Conservation (phyloP, 108 stramenopile genomes). For the Cyclotella cryptica region DNA sequence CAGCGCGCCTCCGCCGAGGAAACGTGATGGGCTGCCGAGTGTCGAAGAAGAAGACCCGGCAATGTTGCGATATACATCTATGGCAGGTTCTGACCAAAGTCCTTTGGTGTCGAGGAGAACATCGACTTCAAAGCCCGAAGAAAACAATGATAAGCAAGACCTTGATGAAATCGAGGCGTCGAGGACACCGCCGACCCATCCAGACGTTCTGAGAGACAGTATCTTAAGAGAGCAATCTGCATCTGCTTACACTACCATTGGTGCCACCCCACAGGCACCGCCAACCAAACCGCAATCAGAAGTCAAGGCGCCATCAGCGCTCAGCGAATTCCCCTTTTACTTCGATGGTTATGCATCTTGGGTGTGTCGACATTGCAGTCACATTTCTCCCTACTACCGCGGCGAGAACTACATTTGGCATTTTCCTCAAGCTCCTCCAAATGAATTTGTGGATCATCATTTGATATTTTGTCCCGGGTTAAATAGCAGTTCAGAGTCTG, state of each 20-base stretch:
- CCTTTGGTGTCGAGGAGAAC: conserved; percentile 15
- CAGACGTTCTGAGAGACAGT: background rate
- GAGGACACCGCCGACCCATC: background rate
- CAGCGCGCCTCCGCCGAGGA: conserved; percentile 10
- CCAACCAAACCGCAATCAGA: background rate
- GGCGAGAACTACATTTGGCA: conserved; percentile 56
- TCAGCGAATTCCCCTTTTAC: conserved; percentile 52
- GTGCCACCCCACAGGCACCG: background rate
- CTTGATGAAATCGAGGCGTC: conserved; percentile 1
- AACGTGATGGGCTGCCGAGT: background rate
- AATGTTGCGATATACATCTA: conserved; percentile 41
- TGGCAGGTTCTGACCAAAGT: conserved; percentile 40
- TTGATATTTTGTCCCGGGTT: conserved; percentile 48
- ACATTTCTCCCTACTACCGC: conserved; percentile 45
- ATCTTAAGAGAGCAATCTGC: conserved; percentile 8
- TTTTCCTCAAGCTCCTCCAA: conserved; percentile 45
- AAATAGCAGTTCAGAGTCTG: conserved; percentile 10
- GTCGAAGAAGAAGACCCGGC: conserved; percentile 44
- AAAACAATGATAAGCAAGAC: background rate
- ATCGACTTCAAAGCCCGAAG: background rate
- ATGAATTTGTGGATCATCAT: conserved; percentile 50
- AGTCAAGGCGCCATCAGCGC: background rate
- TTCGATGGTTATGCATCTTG: conserved; percentile 54
- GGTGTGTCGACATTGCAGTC: conserved; percentile 52
- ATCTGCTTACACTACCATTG: background rate